Evolutionary conservation across 2,329 filamentous ascomycete genomes (phyloP).

Genomic region (Xylariaceae sp.): DNA sequence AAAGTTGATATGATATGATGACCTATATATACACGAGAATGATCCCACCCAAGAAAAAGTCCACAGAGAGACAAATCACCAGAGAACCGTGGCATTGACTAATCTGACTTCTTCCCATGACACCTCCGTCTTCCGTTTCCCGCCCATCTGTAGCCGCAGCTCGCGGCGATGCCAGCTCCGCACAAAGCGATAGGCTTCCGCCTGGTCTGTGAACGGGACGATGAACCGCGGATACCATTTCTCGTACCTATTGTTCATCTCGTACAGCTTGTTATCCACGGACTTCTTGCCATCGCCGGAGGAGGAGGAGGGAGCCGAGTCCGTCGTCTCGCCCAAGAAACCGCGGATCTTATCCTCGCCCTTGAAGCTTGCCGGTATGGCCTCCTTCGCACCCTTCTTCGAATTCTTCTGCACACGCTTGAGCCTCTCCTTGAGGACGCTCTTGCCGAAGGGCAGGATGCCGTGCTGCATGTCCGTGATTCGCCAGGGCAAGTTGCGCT

Average conservation of each 20-base stretch:
- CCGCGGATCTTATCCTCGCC: background rate
- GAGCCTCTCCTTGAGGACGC: conserved; percentile 14
- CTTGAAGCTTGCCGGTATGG: background rate
- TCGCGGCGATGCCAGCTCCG: conserved; percentile 40
- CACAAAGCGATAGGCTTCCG: conserved; percentile 49
- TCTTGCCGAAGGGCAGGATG: conserved; percentile 31
- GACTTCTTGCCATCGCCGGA: background rate
- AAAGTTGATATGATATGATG: background rate
- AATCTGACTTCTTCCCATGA: conserved; percentile 29
- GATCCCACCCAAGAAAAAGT: background rate
- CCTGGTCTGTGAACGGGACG: conserved; percentile 49
- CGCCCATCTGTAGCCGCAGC: conserved; percentile 27
- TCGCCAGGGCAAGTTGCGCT: conserved; percentile 39
- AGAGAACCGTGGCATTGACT: conserved; percentile 29
- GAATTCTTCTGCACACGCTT: background rate
- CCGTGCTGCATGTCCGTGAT: conserved; percentile 26
- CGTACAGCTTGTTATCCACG: background rate
- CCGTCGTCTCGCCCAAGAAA: too few species aligned
- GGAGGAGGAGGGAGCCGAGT: too few species aligned
- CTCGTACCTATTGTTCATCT: conserved; percentile 2
- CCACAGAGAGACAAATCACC: conserved; percentile 20
- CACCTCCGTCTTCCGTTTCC: conserved; percentile 1
- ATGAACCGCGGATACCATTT: conserved; percentile 43
- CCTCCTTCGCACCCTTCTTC: background rate
- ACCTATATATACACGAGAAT: background rate